Conservation (phyloP, 2,329 filamentous ascomycete species). For the Aspergillus cejpii region DNA sequence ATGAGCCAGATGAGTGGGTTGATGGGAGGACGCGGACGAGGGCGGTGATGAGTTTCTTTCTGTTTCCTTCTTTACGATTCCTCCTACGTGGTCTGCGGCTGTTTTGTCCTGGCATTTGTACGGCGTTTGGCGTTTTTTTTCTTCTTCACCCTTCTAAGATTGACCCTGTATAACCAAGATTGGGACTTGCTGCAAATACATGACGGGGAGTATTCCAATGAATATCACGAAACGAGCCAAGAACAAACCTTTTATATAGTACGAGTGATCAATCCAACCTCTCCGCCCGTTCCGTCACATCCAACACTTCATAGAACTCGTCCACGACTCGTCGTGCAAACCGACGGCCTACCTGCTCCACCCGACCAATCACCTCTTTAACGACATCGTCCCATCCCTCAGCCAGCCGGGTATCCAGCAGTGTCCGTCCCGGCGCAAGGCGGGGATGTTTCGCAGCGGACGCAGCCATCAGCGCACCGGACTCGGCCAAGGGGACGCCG, state of each 20-base stretch:
- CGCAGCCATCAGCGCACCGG: constrained; percentile 2
- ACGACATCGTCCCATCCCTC: constrained; percentile 19
- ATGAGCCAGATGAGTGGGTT: constrained; percentile 67
- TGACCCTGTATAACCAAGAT: background rate
- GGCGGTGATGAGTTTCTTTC: constrained; percentile 19
- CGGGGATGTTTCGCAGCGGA: constrained; percentile 8
- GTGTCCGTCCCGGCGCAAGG: constrained; percentile 28
- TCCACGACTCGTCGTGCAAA: constrained; percentile 8
- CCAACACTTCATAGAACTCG: constrained; percentile 13
- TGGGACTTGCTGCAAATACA: background rate
- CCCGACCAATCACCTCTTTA: constrained; percentile 16
- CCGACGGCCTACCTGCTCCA: constrained; percentile 14
- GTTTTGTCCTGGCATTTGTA: constrained; percentile 7
- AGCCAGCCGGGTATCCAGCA: constrained; percentile 24
- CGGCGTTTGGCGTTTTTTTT: constrained; percentile 17
- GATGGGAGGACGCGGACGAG: constrained; percentile 37
- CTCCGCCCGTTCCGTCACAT: constrained; percentile 14
- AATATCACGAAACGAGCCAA: too few species aligned
- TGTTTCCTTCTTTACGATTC: constrained; percentile 10
- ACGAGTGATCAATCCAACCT: constrained; percentile 11
- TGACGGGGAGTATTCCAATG: too few species aligned
- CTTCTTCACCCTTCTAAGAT: background rate
- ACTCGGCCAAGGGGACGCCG: constrained; percentile 28
- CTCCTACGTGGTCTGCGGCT: constrained; percentile 7
- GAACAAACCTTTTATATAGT: too few species aligned